These are phyloP conservation scores for Ogataea polymorpha DNA, from an alignment of 805 yeast species.

Conservation along the genomic window DNA sequence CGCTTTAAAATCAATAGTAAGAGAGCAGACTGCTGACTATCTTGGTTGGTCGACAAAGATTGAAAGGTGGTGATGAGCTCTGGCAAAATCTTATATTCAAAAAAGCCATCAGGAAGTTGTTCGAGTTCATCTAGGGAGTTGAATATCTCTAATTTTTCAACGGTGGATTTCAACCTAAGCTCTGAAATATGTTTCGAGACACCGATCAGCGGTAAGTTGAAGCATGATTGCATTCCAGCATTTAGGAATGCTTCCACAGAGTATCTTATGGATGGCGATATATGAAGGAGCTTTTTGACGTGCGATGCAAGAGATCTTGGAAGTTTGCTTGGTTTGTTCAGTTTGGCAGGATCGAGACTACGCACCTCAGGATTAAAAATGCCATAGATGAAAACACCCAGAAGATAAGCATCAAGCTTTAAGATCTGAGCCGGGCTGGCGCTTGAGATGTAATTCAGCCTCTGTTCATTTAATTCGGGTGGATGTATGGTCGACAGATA, in stretches of 20 bases:
- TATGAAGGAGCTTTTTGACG: constrained; percentile 40
- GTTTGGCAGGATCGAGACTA: constrained; percentile 7
- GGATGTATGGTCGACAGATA: constrained; percentile 36
- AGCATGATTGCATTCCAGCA: constrained; percentile 30
- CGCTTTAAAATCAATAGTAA: constrained; percentile 41
- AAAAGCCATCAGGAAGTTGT: constrained; percentile 46
- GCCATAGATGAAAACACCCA: constrained; percentile 54
- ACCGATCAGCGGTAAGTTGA: constrained; percentile 46
- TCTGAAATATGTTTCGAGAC: constrained; percentile 55
- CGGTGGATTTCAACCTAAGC: constrained; percentile 48
- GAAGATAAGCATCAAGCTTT: constrained; percentile 61
- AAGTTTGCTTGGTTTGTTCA: constrained; percentile 22
- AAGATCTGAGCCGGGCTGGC: constrained; percentile 30
- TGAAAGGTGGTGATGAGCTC: constrained; percentile 52
- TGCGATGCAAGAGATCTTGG: constrained; percentile 38
- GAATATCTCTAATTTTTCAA: constrained; percentile 50
- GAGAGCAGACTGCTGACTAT: constrained; percentile 29
- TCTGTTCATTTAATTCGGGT: constrained; percentile 44
- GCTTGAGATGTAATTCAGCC: too few species aligned
- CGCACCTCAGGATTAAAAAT: constrained; percentile 36
- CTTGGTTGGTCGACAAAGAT: constrained; percentile 17
- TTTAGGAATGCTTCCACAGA: constrained; percentile 37
- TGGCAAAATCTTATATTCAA: constrained; percentile 67
- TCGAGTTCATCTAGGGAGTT: constrained; percentile 36
- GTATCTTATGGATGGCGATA: constrained; percentile 37